Conservation (phyloP, 2,329 filamentous ascomycete species). For the Cercospora brassicicola region DNA sequence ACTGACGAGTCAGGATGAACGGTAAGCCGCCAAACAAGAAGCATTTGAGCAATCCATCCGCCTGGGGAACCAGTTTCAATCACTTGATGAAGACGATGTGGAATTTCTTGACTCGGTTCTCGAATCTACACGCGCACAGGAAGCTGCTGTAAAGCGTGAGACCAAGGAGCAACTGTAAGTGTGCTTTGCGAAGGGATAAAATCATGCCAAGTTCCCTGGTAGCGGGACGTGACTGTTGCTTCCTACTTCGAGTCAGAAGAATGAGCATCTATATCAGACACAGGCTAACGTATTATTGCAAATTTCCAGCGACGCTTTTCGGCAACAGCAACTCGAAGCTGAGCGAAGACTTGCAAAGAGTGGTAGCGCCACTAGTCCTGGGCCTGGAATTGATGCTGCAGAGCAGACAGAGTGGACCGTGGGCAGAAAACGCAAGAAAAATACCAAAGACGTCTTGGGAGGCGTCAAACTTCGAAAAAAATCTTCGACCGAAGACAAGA, state of each 20-base stretch:
- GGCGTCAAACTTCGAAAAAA: slow-evolving; percentile 49
- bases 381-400: slow-evolving; percentile 53
- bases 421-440: slow-evolving; percentile 41
- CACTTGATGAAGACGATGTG: slow-evolving; percentile 75
- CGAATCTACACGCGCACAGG: slow-evolving; percentile 58
- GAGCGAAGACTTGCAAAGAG: slow-evolving; percentile 47
- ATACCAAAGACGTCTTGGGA: slow-evolving; percentile 41
- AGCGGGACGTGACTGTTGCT: not conserved
- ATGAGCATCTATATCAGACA: not conserved
- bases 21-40: slow-evolving; percentile 72
- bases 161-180: slow-evolving; percentile 55
- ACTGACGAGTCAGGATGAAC: slow-evolving; percentile 33
- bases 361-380: slow-evolving; percentile 21
- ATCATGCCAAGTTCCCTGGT: not conserved
- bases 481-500: slow-evolving; percentile 28
- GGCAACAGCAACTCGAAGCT: slow-evolving; percentile 59
- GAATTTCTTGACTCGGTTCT: slow-evolving; percentile 67
- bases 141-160: slow-evolving; percentile 58
- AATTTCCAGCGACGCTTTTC: slow-evolving; percentile 50
- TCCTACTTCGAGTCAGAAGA: not conserved
- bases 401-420: slow-evolving; percentile 25
- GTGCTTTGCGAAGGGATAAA: not conserved
- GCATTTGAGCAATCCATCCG: slow-evolving; percentile 72
- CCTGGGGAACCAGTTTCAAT: slow-evolving; percentile 73
- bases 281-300: not conserved